Evolutionary conservation across 1,139 yeast species (phyloP), one percentile per base, ranked within the genome.

Genomic region (Debaryomycetaceae sp.): DNA sequence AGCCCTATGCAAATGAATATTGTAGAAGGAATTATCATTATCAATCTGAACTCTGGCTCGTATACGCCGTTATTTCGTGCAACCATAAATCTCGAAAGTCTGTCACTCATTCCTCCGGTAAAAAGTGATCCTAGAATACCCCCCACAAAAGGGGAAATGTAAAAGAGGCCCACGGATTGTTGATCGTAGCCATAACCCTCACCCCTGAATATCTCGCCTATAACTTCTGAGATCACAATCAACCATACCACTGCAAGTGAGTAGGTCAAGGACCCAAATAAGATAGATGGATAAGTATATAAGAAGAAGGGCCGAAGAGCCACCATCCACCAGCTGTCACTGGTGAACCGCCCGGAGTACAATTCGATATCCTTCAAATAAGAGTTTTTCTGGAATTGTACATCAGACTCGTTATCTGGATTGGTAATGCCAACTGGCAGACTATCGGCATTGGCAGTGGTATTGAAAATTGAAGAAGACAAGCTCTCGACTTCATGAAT

Each of bases 211-310:
- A 80, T 75, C 11, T 72, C 70, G 4, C 81, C 68, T 34, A 81
- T 72, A 1, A 81, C 72, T 56, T 81, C 85, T 1, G 84, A 77
- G 40, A 81, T 75, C 41, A 80, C 78, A 58, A 82, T 81, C 43
- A 81, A 70, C 85, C 85, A 81, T 20, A 81, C 83, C 24, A 81
- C 83, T 8, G 84, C 80, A 47, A 81, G 68, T 1, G 83, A 67
- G 53, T 81, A 81, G 2, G 78, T 60, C 7, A 81, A 54, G 1
- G 85, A 68, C 0, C 83, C 78, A 54, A 72, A 81, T n/a, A 78
- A 57, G 14, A 81, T 67, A 4, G 78, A 65, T 0, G 86, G 85
- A 56, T 80, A 81, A 2, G 65, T 50, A 47, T 69, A 75, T 9
- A 81, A 66, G 24, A 74, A 69, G 51, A 81, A 75, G 2, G 87